Base-by-base conservation (phyloP, 148 eudicot genomes). In the Simmondsia chinensis region DNA sequence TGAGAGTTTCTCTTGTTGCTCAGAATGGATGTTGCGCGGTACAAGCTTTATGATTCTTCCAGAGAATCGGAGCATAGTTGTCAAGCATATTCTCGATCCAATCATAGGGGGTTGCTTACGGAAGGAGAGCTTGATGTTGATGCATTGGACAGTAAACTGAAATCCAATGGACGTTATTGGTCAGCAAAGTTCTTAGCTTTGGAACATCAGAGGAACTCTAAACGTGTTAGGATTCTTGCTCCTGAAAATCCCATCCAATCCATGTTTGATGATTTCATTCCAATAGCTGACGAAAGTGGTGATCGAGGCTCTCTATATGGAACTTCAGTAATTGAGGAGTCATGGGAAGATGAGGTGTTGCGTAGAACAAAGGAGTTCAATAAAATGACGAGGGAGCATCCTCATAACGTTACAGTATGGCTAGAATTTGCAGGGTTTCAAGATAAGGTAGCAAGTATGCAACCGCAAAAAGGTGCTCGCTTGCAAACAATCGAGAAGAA, bases 311-410 rank as follows among this genome's bases (percentile, higher is more conserved):
- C 63, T 27, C 13, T 26, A 30, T 54, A 63, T 21, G 59, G 46
- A 38, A 41, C 56, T 32, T 49, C 65, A 16, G 56, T 70, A 20
- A 38, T 82, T 23, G 88, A 79, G 65, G 96, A 93, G 74, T 93
- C 99, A 25, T 82, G 95, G 99, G 99, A 93, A 55, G 99, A 93
- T 57, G 77, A 72, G 74, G 75, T 93, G 13, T 63, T 86, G 33
- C 70, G 94, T 18, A 86, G 71, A 69, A 93, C 99, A 19, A 82
- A 52, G 67, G 94, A 79, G 58, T 82, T 79, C 63, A 93, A 93
- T 66, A 86, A 53, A 72, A 52, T 74, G 87, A 77, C 86, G 7
- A 72, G 96, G 69, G 99, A 93, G 61, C 71, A 61, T 28, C 99
- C 99, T 9, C 79, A 71, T 30, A 74, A 80, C 69, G 76, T 68